Evolutionary conservation across 2,329 filamentous ascomycete genomes (phyloP), one percentile per base, ranked within the genome.

Genomic region (Diaporthe ilicicola): DNA sequence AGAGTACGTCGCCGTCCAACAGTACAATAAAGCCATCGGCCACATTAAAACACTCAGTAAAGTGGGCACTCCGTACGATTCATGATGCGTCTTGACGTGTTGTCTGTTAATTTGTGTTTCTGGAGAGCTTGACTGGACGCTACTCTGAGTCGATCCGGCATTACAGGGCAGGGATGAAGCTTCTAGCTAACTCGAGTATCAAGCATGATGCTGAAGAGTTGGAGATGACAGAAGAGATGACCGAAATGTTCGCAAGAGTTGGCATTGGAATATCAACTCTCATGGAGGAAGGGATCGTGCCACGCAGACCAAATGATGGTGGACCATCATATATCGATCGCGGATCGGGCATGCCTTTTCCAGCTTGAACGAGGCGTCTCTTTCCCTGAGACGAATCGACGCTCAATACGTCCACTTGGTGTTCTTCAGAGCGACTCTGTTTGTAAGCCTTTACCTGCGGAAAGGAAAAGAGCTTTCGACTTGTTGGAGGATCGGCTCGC

Each of bases 91-190:
- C 13, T 19, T 56, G n/a, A 22, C 22, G 2, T 56, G 53, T 39
- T 56, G 32, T 32, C 53, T 56, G 4, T 39, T 56, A 19, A 19
- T 56, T 56, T 56, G 53, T 56, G 34, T 56, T 32, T 24, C 34
- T 56, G 34, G 53, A 56, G 53, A 56, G 53, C 53, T 24, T 56
- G 53, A 56, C 32, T 32, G 34, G 53, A n/a, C 53, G 53, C 32
- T 56, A 56, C 22, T 39, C 53, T 24, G 53, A 56, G 34, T 56
- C 53, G 2, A 56, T 56, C 12, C 53, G 34, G n/a, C 53, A 56
- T 5, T 39, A 37, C n/a, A 56, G 15, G 24, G 53, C 53, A 24
- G 53, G 53, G n/a, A 39, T 32, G 4, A 29, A 56, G 10, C 53
- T 56, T 13, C 32, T 56, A 24, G 32, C 32, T 12, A 24, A 56